Evolutionary conservation across 257 asterid genomes (phyloP), one percentile per base, ranked within the genome.

Genomic region (Verbena officinalis): DNA sequence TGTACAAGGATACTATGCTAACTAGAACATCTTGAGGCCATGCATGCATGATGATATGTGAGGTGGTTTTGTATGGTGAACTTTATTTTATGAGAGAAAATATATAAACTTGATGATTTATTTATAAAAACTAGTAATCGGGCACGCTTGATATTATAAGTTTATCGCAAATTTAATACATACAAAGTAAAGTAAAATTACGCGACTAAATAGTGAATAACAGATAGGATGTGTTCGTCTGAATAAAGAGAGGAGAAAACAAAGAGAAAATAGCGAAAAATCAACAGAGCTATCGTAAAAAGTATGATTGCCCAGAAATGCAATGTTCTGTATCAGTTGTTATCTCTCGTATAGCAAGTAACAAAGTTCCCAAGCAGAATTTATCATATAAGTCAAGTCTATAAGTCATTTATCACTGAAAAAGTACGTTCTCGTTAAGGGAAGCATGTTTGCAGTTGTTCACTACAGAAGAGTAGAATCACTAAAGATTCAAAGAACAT

Each of bases 1-100:
- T 44, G 71, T 89, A 38, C 34, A 54, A 66, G 91, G 91, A 1
- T 89, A 65, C 78, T 89, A 66, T 31, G 88, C 87, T 17, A 84
- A 84, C 64, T 82, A 71, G 67, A 44, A 51, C 7, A 50, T 42
- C 33, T 49, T 19, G 5, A 11, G 42, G 23, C n/a, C 9, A 17
- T 13, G 11, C n/a, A 16, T n/a, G 31, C 31, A 48, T n/a, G 19
- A 38, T 33, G 46, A 27, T 27, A 27, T 27, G 33, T 27, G 4
- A 2, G 33, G 33, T 27, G n/a, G 58, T 14, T 6, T 9, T 22
- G 57, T 49, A 12, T 15, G n/a, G 11, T 51, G 36, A 22, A 51
- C 14, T 36, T 1, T 36, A 42, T 3, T 39, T 13, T 42, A 27
- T 27, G 33, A 27, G 5, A 2, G 33, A 27, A 27, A 27, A 5